phyloP scores from a whole-genome alignment of 805 yeast genomes.

The Candida xiaguanensis region DNA sequence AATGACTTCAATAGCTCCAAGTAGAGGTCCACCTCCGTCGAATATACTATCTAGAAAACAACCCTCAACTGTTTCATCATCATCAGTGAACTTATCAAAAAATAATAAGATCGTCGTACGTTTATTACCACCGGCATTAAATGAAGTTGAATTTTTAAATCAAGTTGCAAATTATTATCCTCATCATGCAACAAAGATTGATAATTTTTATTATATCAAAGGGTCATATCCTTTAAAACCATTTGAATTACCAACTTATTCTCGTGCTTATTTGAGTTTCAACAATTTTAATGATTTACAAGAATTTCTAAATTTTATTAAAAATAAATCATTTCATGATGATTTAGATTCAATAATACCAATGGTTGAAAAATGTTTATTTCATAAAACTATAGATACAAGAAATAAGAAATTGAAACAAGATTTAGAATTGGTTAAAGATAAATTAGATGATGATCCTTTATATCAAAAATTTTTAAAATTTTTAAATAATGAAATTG shows the following conservation, averaged over 20 bases:
- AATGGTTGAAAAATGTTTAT: slow-evolving; percentile 30
- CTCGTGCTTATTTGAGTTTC: slow-evolving; percentile 41
- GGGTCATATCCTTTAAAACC: slow-evolving; percentile 40
- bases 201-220: slow-evolving; percentile 31
- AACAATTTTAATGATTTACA: slow-evolving; percentile 21
- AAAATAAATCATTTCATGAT: slow-evolving; percentile 13
- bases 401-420: slow-evolving; percentile 5
- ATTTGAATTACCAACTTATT: slow-evolving; percentile 35
- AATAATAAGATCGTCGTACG: slow-evolving; percentile 32
- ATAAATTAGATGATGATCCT: slow-evolving; percentile 12
- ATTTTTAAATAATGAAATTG: slow-evolving; percentile 9
- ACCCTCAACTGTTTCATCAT: background rate
- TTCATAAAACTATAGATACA: slow-evolving; percentile 13
- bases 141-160: slow-evolving; percentile 10
- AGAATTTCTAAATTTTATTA: slow-evolving; percentile 23
- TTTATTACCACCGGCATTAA: slow-evolving; percentile 38
- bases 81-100: background rate
- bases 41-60: background rate
- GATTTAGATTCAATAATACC: slow-evolving; percentile 25
- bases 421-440: background rate
- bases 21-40: slow-evolving; percentile 6
- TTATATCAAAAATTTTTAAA: slow-evolving; percentile 12
- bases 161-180: slow-evolving; percentile 11
- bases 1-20: slow-evolving; percentile 10
- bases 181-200: slow-evolving; percentile 14